A percentile compares a stretch with the other conserved stretches of the same genome.
Evolutionary conservation across 1,284 basidiomycete genomes (phyloP).

Genomic region (Laetiporus sulphureus): DNA sequence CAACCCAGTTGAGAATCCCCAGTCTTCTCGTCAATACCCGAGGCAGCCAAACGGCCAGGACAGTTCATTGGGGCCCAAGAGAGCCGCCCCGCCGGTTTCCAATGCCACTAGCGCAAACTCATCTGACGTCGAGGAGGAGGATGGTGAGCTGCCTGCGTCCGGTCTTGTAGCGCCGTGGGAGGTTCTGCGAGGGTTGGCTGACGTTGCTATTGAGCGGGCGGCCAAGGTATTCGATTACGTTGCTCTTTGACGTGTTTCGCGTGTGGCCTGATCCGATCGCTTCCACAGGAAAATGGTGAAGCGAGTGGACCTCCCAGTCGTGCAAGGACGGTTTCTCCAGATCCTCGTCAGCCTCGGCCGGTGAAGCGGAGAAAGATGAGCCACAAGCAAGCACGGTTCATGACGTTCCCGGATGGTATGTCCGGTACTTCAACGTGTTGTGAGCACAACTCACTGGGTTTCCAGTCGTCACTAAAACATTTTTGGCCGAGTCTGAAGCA

Average conservation of each 20-base stretch:
- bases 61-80: slow-evolving; percentile 41
- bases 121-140: slow-evolving; percentile 69
- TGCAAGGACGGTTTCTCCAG: slow-evolving; percentile 62
- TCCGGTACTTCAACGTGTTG: too few relatives aligned
- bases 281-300: slow-evolving; percentile 58
- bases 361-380: slow-evolving; percentile 65
- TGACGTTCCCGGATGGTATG: slow-evolving; percentile 65
- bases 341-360: slow-evolving; percentile 52
- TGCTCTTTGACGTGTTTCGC: too few relatives aligned
- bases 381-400: slow-evolving; percentile 43
- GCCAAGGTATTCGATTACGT: slow-evolving; percentile 59
- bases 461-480: slow-evolving; percentile 71
- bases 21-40: slow-evolving; percentile 29
- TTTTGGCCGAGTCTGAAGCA: slow-evolving; percentile 76
- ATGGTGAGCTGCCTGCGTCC: slow-evolving; percentile 70
- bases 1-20: slow-evolving; percentile 37
- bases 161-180: slow-evolving; percentile 81
- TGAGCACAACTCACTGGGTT: too few relatives aligned
- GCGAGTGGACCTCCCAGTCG: slow-evolving; percentile 68
- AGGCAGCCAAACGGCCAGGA: slow-evolving; percentile 28
- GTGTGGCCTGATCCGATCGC: too few relatives aligned
- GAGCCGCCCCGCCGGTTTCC: slow-evolving; percentile 51
- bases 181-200: slow-evolving; percentile 71
- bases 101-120: slow-evolving; percentile 70
- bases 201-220: slow-evolving; percentile 71